These are phyloP conservation scores for Crithidia fasciculata DNA, from an alignment of 208 protist genomes.

Conservation along the genomic window DNA sequence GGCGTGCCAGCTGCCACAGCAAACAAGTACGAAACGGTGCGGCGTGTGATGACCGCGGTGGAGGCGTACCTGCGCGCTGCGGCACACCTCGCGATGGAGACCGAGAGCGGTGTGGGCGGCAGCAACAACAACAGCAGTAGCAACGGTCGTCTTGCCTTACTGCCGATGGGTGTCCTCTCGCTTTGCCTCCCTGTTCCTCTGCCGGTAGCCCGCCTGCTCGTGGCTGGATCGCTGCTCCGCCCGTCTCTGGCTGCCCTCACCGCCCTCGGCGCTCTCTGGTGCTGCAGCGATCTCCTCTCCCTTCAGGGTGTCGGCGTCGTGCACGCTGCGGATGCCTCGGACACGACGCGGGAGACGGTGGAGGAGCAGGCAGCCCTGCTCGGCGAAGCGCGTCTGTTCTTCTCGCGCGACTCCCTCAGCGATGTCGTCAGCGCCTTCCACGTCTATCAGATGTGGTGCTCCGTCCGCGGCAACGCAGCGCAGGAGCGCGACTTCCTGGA, in stretches of 20 bases:
- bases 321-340: constrained; percentile 16
- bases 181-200: constrained; percentile 56
- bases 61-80: constrained; percentile 61
- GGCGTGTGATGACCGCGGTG: constrained; percentile 54
- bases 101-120: no score
- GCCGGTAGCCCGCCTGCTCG: constrained; percentile 56
- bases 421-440: constrained; percentile 73
- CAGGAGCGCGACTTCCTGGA: constrained; percentile 53
- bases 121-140: neutral
- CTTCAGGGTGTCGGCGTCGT: constrained; percentile 17
- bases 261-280: constrained; percentile 68
- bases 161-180: constrained; percentile 57
- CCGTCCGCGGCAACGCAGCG: constrained; percentile 25
- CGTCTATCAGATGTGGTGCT: constrained; percentile 85
- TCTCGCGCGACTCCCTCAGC: constrained; percentile 68
- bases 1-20: constrained; percentile 51
- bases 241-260: constrained; percentile 57
- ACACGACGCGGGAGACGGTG: constrained; percentile 11
- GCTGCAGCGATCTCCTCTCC: constrained; percentile 62
- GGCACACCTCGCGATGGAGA: constrained; percentile 46
- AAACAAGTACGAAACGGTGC: constrained; percentile 70
- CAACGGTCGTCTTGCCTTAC: constrained; percentile 26
- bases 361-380: constrained; percentile 51
- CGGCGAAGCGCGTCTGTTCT: constrained; percentile 75
- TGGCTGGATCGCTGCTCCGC: constrained; percentile 44